Evolutionary conservation across 2,329 filamentous ascomycete genomes (phyloP).

Genomic region (Cercospora zeina): DNA sequence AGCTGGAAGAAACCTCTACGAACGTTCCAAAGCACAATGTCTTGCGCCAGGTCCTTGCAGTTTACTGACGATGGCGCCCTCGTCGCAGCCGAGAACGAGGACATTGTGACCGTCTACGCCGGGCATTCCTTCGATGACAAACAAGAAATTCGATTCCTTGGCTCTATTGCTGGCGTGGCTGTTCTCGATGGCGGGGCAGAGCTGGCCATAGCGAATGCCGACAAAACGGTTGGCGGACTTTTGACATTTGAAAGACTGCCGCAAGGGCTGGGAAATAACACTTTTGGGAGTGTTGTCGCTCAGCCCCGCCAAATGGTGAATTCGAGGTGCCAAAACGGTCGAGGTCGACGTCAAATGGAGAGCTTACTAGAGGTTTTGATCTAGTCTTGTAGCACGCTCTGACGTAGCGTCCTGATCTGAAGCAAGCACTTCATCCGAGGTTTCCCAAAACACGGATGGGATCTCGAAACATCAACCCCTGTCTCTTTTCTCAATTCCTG

Average conservation of each 20-base stretch:
- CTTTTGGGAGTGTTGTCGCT: conserved; percentile 6
- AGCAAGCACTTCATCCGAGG: too few species aligned
- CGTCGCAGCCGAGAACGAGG: conserved; percentile 73
- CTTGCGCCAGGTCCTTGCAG: conserved; percentile 66
- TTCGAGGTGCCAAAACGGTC: conserved; percentile 3
- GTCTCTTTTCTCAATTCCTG: too few species aligned
- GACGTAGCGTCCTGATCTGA: not conserved
- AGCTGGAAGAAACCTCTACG: conserved; percentile 61
- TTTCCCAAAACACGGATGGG: too few species aligned
- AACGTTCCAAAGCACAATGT: conserved; percentile 64
- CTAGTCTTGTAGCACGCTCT: not conserved
- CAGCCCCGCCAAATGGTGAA: not conserved
- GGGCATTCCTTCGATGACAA: conserved; percentile 57
- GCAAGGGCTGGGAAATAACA: conserved; percentile 13
- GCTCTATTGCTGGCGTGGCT: conserved; percentile 68
- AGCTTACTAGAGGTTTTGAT: not conserved
- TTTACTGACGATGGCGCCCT: conserved; percentile 73
- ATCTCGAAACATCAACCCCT: too few species aligned
- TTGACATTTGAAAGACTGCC: conserved; percentile 25
- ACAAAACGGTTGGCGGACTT: conserved; percentile 30
- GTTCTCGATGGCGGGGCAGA: conserved; percentile 68
- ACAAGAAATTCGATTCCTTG: conserved; percentile 68
- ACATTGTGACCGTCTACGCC: conserved; percentile 61
- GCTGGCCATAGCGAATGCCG: conserved; percentile 64
- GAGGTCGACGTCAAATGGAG: not conserved